Base-by-base conservation (phyloP, 2,329 filamentous ascomycete genomes). In the Cladobotryum mycophilum region DNA sequence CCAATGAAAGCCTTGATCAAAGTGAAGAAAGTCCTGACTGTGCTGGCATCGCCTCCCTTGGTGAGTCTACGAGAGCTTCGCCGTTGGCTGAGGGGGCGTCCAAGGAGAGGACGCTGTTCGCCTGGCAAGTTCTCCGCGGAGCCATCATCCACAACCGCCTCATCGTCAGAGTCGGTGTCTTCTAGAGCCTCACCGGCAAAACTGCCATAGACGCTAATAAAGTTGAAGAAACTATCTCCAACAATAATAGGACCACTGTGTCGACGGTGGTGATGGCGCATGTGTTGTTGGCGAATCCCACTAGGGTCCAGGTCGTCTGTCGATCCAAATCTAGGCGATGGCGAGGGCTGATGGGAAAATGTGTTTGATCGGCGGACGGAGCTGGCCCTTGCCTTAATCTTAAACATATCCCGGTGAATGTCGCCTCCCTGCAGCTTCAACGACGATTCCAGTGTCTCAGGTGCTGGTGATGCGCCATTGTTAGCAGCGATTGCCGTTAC, bases 1-100 rank as follows among this genome's bases (percentile, higher is more conserved):
- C 86, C 86, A 49, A 90, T 79, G 60, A 90, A 90, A 1, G 86
- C 86, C 65, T 90, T 90, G 47, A 90, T 71, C 9, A 89, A 72
- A 0, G 86, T 90, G 65, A 89, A 89, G 67, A 90, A 90, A 0
- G 86, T 84, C 69, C 88, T 86, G 37, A 78, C 69, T n/a, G 79
- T 84, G 47, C 79, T 78, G 2, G 86, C 84, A 59, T 86, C 82
- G 17, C 83, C 84, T 35, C 78, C 71, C 41, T 64, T 61, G 11
- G 56, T 53, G 66, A 72, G 42, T 45, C 62, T 58, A 18, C 76
- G 69, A 1, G 80, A 75, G 57, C 72, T 80, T 61, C 72, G 77
- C 13, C 79, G 73, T 30, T 76, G 72, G 5, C 72, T 70, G n/a
- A 86, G 71, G 2, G 60, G 56, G 3, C 58, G 51, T 3, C 56